Conservation (phyloP, 2,329 filamentous ascomycete genomes). For the Dactylellina haptotyla region DNA sequence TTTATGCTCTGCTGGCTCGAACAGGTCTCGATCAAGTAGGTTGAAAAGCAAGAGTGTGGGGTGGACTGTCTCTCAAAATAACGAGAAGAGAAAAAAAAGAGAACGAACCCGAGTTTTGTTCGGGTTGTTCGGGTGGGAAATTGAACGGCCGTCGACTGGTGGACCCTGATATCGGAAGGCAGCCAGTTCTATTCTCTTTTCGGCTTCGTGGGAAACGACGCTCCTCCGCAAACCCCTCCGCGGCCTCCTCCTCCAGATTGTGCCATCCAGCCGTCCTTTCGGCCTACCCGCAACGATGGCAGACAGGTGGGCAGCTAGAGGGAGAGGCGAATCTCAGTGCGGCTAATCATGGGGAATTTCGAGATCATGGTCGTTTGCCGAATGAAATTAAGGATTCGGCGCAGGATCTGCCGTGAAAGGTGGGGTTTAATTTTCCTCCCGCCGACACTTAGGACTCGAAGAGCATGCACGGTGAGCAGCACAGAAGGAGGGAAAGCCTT, state of each 20-base stretch:
- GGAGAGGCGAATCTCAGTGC: too few relatives aligned
- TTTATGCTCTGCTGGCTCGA: slow-evolving; percentile 21
- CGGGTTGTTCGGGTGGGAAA: not conserved
- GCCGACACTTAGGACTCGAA: too few relatives aligned
- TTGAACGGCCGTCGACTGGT: not conserved
- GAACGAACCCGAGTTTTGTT: not conserved
- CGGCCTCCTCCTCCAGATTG: not conserved
- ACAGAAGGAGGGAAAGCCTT: too few relatives aligned
- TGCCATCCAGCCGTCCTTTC: not conserved
- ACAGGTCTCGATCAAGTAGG: slow-evolving; percentile 31
- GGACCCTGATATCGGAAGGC: slow-evolving; percentile 18
- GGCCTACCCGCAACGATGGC: not conserved
- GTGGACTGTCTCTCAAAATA: slow-evolving; percentile 4
- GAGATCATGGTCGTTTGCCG: slow-evolving; percentile 11
- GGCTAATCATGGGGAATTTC: too few relatives aligned
- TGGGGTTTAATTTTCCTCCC: too few relatives aligned
- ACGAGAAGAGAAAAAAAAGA: slow-evolving; percentile 8
- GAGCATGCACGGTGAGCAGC: too few relatives aligned
- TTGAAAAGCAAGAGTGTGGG: slow-evolving; percentile 42
- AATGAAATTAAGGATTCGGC: slow-evolving; percentile 12
- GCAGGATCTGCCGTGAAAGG: slow-evolving; percentile 27
- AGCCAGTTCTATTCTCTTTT: too few relatives aligned
- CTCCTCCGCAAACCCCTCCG: not conserved
- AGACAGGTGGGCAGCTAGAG: too few relatives aligned
- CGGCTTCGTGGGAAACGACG: not conserved